Evolutionary conservation across 306 rosid species (phyloP), one percentile per base, ranked within the genome.

Genomic region (Oxytropis ochrocephala): DNA sequence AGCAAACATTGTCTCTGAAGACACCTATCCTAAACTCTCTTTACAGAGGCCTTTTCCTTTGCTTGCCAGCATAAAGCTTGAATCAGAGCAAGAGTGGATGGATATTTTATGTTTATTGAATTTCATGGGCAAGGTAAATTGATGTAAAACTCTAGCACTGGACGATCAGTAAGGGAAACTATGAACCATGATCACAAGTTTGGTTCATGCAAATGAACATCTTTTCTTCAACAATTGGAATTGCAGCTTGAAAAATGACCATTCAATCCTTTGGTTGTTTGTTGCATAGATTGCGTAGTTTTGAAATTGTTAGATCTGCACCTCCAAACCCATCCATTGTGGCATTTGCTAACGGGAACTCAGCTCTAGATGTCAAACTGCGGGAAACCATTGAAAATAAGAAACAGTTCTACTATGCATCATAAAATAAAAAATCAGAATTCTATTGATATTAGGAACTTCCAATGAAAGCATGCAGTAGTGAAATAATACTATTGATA

Each of bases 291-390:
- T 71, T 84, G 64, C 83, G 81, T 54, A 93, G 80, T 72, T 79
- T 93, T 9, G 88, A 56, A 64, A 90, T 72, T 33, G 94, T 88
- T 53, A 94, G 81, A 73, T 91, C 98, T n/a, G 87, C 91, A 36
- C 89, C 96, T 54, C 98, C 98, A 75, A 88, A 90, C 10, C 92
- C 95, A 76, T 88, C 97, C 85, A 87, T 46, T 71, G 77, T 46
- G 16, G 96, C 92, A 59, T 76, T 71, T 74, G 98, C 97, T 36
- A 80, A 85, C 38, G 97, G 98, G 82, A 94, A 94, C 88, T 94
- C 96, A 0, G 92, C 98, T 77, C 97, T 80, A 49, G 98, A 87
- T 63, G 98, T 94, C 82, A 84, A 81, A 77, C 98, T 90, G 81
- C 63, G 79, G 9, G 43, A 57, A 75, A 46, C 19, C 32, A 54